Percentiles rank a stretch among this genome's conserved stretches.
Conservation (phyloP, 805 yeast genomes). For the Ogataea allantospora region DNA sequence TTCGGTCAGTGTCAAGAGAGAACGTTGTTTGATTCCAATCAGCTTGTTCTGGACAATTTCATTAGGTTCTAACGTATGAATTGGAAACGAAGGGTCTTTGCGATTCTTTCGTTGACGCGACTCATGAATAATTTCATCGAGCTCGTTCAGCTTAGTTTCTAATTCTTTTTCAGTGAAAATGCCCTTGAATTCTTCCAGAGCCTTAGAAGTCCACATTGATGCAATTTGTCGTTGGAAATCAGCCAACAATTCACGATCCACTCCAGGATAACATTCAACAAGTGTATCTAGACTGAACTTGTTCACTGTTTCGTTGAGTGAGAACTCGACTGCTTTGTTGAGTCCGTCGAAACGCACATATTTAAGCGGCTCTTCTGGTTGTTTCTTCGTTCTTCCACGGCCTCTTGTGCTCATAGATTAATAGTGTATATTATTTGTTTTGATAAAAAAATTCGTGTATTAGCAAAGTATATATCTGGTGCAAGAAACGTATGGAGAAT, state of each 20-base stretch:
- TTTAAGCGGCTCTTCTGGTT: constrained; percentile 7
- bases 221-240: constrained; percentile 45
- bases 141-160: constrained; percentile 41
- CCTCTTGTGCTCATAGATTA: constrained; percentile 5
- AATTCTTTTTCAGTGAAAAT: constrained; percentile 47
- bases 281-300: constrained; percentile 44
- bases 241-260: constrained; percentile 41
- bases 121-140: constrained; percentile 46
- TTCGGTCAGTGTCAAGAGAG: constrained; percentile 15
- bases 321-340: constrained; percentile 35
- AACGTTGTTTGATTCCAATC: constrained; percentile 13
- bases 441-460: constrained; percentile 2
- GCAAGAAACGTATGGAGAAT: too few species aligned
- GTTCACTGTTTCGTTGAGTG: constrained; percentile 42
- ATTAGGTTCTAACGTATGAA: constrained; percentile 22
- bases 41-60: constrained; percentile 24
- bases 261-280: constrained; percentile 44
- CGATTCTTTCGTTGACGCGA: constrained; percentile 30
- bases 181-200: constrained; percentile 44
- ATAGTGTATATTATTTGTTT: constrained; percentile 9
- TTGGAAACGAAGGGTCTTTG: constrained; percentile 13
- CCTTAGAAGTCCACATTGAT: constrained; percentile 42
- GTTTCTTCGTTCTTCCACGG: constrained; percentile 6
- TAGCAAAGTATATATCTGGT: not conserved
- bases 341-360: constrained; percentile 34